Conservation (phyloP, 2,329 filamentous ascomycete genomes). For the Neodidymelliopsis sp. region DNA sequence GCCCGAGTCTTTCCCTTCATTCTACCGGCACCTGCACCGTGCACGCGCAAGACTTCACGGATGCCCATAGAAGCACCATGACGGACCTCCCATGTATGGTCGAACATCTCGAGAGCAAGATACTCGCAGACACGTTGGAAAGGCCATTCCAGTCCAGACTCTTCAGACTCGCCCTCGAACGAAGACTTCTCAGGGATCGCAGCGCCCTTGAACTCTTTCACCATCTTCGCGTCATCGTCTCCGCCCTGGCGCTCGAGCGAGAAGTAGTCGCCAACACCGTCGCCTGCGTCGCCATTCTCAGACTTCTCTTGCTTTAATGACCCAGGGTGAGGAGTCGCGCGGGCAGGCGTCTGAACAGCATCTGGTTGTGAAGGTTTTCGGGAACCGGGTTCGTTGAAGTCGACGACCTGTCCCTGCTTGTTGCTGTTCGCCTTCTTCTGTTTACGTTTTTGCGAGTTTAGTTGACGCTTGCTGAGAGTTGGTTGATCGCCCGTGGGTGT, state of each 20-base stretch:
- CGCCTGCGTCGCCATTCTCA: constrained; percentile 64
- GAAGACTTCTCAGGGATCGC: constrained; percentile 83
- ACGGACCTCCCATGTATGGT: constrained; percentile 91
- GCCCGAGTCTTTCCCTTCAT: constrained; percentile 70
- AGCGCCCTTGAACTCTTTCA: constrained; percentile 93
- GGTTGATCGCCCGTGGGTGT: constrained; percentile 54
- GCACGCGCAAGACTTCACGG: constrained; percentile 88
- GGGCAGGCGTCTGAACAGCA: constrained; percentile 61
- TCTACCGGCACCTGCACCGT: constrained; percentile 87
- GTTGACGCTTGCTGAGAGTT: constrained; percentile 86
- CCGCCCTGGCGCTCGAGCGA: constrained; percentile 80
- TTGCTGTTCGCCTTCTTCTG: constrained; percentile 89
- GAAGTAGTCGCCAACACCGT: constrained; percentile 75
- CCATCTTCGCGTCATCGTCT: constrained; percentile 90
- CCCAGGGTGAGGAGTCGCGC: constrained; percentile 55
- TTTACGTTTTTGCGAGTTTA: constrained; percentile 94
- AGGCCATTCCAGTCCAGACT: constrained; percentile 87
- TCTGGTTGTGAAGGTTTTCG: constrained; percentile 68
- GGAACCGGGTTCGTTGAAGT: constrained; percentile 72
- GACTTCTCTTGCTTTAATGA: constrained; percentile 67
- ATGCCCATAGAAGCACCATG: constrained; percentile 96
- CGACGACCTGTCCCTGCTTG: constrained; percentile 88
- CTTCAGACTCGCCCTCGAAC: constrained; percentile 77
- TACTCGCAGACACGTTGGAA: constrained; percentile 94
- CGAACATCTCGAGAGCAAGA: constrained; percentile 91